Conservation (phyloP, 2,329 filamentous ascomycete genomes). For the Microcera coccophila region DNA sequence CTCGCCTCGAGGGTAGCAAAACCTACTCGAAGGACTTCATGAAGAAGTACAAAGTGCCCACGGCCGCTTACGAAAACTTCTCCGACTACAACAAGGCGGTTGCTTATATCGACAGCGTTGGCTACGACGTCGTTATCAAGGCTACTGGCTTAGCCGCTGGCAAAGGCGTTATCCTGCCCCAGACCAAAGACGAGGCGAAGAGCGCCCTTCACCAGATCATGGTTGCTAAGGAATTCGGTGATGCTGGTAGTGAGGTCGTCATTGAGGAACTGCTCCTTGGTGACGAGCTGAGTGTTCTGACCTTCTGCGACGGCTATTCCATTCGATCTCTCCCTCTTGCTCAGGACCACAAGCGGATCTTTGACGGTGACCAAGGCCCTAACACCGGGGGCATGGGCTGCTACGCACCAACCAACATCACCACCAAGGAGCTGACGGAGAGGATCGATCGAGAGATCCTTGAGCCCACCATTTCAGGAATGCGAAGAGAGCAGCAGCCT, state of each 20-base stretch:
- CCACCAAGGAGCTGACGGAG: conserved; percentile 69
- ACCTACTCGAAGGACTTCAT: conserved; percentile 98
- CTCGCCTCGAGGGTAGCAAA: conserved; percentile 92
- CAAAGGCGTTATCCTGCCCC: conserved; percentile 90
- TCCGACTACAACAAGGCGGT: conserved; percentile 67
- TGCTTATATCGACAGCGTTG: conserved; percentile 67
- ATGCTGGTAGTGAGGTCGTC: conserved; percentile 84
- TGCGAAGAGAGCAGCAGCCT: conserved; percentile 73
- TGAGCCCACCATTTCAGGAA: conserved; percentile 84
- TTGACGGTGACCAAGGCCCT: conserved; percentile 82
- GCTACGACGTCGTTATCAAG: conserved; percentile 85
- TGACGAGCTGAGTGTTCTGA: conserved; percentile 87
- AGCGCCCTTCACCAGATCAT: conserved; percentile 84
- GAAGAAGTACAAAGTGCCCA: conserved; percentile 84
- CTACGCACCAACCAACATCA: conserved; percentile 84
- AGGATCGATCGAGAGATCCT: conserved; percentile 77
- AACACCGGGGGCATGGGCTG: conserved; percentile 99
- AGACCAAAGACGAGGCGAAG: conserved; percentile 76
- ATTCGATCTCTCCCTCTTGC: conserved; percentile 82
- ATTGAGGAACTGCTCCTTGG: conserved; percentile 92
- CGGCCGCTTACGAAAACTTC: conserved; percentile 88
- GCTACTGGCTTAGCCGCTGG: conserved; percentile 87
- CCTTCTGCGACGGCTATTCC: conserved; percentile 84
- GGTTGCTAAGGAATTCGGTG: conserved; percentile 80
- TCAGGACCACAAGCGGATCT: conserved; percentile 94